A percentile compares a stretch with the other conserved stretches of the same genome.
Conservation (phyloP, 2,329 filamentous ascomycete species). For the Fusarium kyushuense region DNA sequence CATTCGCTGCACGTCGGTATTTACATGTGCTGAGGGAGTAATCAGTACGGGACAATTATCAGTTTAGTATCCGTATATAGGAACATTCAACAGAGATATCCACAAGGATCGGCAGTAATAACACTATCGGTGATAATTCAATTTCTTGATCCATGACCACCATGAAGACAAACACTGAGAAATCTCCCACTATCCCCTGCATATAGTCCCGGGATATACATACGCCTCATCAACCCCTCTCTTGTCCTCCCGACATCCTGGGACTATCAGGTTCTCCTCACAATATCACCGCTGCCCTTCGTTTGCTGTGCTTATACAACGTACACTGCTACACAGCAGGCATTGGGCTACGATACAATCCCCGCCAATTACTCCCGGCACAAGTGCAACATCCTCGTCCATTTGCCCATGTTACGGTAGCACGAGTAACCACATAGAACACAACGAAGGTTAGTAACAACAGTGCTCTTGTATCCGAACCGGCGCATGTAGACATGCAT, state of each 20-base stretch:
- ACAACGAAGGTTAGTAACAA: not conserved
- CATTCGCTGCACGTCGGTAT: constrained; percentile 8
- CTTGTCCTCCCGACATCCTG: constrained; percentile 20
- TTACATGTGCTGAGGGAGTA: constrained; percentile 21
- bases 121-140: not conserved
- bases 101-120: not conserved
- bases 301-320: constrained; percentile 3
- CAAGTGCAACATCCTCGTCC: constrained; percentile 2
- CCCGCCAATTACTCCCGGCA: constrained; percentile 10
- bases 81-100: constrained; percentile 19
- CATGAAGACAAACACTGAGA: not conserved
- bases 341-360: constrained; percentile 26
- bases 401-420: constrained; percentile 2
- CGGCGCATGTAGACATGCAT: not conserved
- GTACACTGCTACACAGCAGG: constrained; percentile 33
- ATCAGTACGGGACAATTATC: not conserved
- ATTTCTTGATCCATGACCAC: constrained; percentile 5
- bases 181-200: constrained; percentile 8
- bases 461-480: not conserved
- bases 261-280: constrained; percentile 26
- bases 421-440: not conserved
- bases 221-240: constrained; percentile 16
- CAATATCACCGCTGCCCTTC: constrained; percentile 6
- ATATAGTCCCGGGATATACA: constrained; percentile 1
- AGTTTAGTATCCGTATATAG: not conserved